Conservation (phyloP, 148 eudicot species). For the Dysphania ambrosioides region DNA sequence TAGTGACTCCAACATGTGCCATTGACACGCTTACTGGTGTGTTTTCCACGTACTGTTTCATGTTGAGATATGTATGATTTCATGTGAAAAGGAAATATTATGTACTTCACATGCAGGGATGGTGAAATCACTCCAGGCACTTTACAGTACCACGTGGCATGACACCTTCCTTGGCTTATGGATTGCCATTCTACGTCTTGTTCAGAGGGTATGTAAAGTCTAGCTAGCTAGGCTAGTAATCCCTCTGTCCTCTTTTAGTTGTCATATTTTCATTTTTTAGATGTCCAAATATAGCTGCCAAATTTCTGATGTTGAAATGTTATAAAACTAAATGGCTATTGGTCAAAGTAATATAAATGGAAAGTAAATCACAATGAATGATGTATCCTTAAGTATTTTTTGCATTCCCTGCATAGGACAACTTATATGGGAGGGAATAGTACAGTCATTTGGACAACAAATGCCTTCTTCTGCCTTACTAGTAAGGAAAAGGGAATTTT, state of each 20-base stretch:
- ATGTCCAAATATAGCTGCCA: not conserved
- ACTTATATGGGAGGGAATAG: too few species aligned
- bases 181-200: constrained; percentile 86
- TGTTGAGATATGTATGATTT: constrained; percentile 1
- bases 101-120: constrained; percentile 44
- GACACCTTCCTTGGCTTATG: constrained; percentile 83
- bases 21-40: constrained; percentile 82
- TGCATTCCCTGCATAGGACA: too few species aligned
- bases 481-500: too few species aligned
- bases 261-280: too few species aligned
- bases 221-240: constrained; percentile 10
- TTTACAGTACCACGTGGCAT: constrained; percentile 75
- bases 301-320: not conserved
- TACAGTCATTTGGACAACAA: too few species aligned
- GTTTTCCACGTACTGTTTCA: constrained; percentile 5
- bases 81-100: not conserved
- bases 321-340: too few species aligned
- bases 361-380: too few species aligned
- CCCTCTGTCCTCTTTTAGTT: too few species aligned
- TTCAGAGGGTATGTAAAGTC: constrained; percentile 69
- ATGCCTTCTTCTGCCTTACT: too few species aligned
- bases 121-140: constrained; percentile 74
- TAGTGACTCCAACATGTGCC: constrained; percentile 67
- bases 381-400: too few species aligned
- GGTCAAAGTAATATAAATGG: too few species aligned